Base-by-base conservation (phyloP, 768 basidiomycete species). In the Peribolospora kevripleyi region DNA sequence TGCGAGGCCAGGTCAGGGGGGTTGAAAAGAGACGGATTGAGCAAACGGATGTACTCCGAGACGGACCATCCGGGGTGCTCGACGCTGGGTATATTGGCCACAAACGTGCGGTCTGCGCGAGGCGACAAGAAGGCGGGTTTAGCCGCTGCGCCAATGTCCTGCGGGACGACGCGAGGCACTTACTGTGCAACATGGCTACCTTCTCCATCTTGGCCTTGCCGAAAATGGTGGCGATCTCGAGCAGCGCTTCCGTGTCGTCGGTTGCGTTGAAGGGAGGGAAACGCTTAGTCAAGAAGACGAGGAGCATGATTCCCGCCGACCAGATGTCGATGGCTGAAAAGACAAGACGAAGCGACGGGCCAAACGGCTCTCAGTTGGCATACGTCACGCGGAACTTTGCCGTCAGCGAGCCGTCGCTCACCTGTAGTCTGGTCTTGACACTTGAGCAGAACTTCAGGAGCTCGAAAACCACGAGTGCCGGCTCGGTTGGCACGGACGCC, bases 391-490 rank as follows among this genome's bases (percentile, higher is more conserved):
- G n/a, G 7, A 9, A 49, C 8, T 10, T n/a, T 4, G 51, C 51
- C 56, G 52, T 45, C 38, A 43, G 52, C 10, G 25, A 25, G 56
- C 40, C 40, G 40, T 55, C 40, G 68, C 78, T 58, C 61, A 90
- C 91, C 85, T 58, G 85, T 86, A 7, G 79, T 80, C 68, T 98
- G 93, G 61, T 86, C 82, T 3, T 77, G 77, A 61, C 93, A 98
- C 67, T 97, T 98, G 46, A 98, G 66, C 43, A 98, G 68, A 3
- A 98, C 91, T 63, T 98, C 93, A 0, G 93, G 93, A 1, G 93
- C 88, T 55, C 93, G 77, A 66, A 98, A 98, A 0, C 93, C 93
- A 62, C 93, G 71, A 9, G 93, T 98, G 3, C 93, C 93, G 1
- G 93, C 93, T 50, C 93, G 77, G 64, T 95, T 97, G 3, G 93